Percentiles rank a stretch among this genome's conserved stretches.
Conservation (phyloP, 441 rosid species). For the Macaranga tanarius region DNA sequence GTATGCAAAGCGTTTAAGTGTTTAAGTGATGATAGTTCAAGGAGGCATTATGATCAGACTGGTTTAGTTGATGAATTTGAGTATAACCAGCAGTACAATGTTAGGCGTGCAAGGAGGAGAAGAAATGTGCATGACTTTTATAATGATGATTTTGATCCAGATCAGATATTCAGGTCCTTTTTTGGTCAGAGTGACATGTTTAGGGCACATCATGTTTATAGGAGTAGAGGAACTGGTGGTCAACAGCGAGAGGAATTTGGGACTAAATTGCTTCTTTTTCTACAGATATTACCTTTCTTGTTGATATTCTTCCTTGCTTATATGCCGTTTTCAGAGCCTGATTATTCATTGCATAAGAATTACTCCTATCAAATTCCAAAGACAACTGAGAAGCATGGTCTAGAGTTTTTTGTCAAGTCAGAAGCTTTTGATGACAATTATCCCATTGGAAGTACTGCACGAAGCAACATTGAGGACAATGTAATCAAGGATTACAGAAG, state of each 20-base stretch:
- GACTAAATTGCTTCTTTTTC: constrained; percentile 51
- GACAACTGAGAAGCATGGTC: constrained; percentile 63
- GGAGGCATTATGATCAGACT: constrained; percentile 63
- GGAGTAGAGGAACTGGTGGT: constrained; percentile 42
- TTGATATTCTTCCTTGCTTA: constrained; percentile 66
- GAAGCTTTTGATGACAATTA: constrained; percentile 66
- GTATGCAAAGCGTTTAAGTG: constrained; percentile 90
- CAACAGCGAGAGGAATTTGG: constrained; percentile 52
- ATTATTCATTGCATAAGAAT: constrained; percentile 59
- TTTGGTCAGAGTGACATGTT: constrained; percentile 56
- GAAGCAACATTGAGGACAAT: constrained; percentile 53
- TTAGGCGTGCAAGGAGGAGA: constrained; percentile 36
- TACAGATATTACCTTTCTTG: constrained; percentile 76
- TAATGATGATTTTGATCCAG: constrained; percentile 77
- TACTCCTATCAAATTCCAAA: constrained; percentile 56
- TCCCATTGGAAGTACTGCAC: constrained; percentile 48
- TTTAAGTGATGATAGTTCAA: constrained; percentile 58
- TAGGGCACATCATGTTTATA: constrained; percentile 48
- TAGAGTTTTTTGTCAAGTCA: constrained; percentile 73
- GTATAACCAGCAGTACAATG: constrained; percentile 41
- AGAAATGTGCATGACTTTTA: constrained; percentile 51
- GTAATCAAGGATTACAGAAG: constrained; percentile 75
- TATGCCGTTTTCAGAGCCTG: constrained; percentile 78
- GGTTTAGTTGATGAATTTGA: constrained; percentile 78
- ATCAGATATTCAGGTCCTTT: constrained; percentile 83